Conservation (phyloP, 1,284 basidiomycete genomes). For the Violaceomyces palustris region DNA sequence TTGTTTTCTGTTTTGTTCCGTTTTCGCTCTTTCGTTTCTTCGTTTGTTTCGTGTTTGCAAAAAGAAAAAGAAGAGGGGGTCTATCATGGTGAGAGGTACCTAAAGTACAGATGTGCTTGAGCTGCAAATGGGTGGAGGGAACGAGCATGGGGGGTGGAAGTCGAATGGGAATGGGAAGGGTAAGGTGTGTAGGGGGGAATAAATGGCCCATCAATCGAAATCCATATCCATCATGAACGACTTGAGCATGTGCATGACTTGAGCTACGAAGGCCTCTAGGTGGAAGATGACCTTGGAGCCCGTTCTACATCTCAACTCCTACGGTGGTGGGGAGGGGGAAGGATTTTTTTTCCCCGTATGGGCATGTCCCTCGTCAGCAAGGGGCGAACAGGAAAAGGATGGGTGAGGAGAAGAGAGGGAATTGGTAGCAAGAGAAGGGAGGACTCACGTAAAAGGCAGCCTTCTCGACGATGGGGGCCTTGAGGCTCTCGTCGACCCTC, state of each 20-base stretch:
- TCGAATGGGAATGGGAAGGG: no score
- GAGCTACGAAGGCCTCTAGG: slow-evolving; percentile 50
- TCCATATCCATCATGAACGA: slow-evolving; percentile 35
- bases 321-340: no score
- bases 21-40: no score
- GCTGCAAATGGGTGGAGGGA: no score
- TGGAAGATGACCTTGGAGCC: slow-evolving; percentile 51
- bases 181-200: no score
- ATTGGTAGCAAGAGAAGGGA: slow-evolving; percentile 5
- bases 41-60: no score
- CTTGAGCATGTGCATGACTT: slow-evolving; percentile 51
- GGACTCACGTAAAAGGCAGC: slow-evolving; percentile 82
- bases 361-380: background rate
- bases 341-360: background rate
- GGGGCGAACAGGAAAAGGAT: slow-evolving; percentile 1
- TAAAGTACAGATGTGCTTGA: no score
- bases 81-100: no score
- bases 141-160: no score
- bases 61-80: no score
- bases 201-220: no score
- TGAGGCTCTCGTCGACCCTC: slow-evolving; percentile 65
- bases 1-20: no score
- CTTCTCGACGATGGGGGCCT: slow-evolving; percentile 41
- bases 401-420: background rate
- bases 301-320: slow-evolving; percentile 57